These are phyloP conservation scores for Chaetomium sp. DNA, from an alignment of 2,329 filamentous ascomycete genomes.

Conservation along the genomic window DNA sequence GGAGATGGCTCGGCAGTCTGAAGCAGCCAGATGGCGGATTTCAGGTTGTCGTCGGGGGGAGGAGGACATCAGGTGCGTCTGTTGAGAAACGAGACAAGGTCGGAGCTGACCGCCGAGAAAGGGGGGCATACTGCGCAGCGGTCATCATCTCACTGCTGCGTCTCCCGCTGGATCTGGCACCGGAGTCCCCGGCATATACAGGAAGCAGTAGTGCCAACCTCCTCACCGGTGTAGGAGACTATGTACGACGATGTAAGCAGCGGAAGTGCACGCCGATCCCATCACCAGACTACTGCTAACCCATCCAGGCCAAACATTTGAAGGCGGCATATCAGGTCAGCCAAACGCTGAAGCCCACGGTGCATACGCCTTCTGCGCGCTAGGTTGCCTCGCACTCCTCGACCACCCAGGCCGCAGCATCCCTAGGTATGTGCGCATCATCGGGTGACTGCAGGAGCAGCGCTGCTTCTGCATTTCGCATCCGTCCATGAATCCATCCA, in stretches of 20 bases:
- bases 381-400: conserved; percentile 85
- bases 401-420: conserved; percentile 76
- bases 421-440: conserved; percentile 65
- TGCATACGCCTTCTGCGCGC: conserved; percentile 91
- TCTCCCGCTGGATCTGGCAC: conserved; percentile 76
- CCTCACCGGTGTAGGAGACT: conserved; percentile 73
- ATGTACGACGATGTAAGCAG: conserved; percentile 76
- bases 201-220: conserved; percentile 65
- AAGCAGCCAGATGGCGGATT: conserved; percentile 93
- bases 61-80: conserved; percentile 79
- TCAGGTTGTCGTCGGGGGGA: conserved; percentile 84
- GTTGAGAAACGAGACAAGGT: conserved; percentile 12
- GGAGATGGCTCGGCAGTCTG: conserved; percentile 83
- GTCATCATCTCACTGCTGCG: conserved; percentile 81
- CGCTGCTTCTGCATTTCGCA: neutral
- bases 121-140: conserved; percentile 89
- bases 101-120: conserved; percentile 39
- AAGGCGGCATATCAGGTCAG: conserved; percentile 86
- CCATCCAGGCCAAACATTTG: conserved; percentile 78
- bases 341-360: conserved; percentile 92
- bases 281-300: conserved; percentile 7
- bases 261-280: neutral
- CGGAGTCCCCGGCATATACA: conserved; percentile 67
- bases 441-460: neutral
- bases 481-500: conserved; percentile 33